A percentile compares a stretch with the other conserved stretches of the same genome.
Evolutionary conservation across 169 alveolate species (phyloP).

Genomic region (Pseudocohnilembus persalinus): DNA sequence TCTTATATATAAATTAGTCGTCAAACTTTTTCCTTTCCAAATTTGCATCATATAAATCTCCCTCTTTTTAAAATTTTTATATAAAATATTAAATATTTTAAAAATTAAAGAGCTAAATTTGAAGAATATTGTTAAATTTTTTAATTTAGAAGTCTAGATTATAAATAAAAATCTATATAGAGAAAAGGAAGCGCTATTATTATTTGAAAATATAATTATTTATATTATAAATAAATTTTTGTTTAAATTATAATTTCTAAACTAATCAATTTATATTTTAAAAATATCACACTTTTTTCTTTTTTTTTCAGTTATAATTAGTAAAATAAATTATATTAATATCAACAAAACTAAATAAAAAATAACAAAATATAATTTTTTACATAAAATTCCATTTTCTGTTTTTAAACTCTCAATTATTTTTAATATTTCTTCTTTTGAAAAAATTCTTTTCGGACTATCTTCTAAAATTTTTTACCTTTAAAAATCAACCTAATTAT

Average conservation of each 20-base stretch:
- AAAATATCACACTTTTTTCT: background rate
- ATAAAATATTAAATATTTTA: too few species aligned
- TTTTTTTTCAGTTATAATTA: slow-evolving; percentile 3
- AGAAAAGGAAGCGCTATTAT: too few species aligned
- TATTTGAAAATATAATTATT: too few species aligned
- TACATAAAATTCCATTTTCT: slow-evolving; percentile 6
- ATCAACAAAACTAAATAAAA: background rate
- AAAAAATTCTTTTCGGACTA: background rate
- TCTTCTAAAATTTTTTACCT: slow-evolving; percentile 15
- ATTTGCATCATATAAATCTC: background rate
- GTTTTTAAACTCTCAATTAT: background rate
- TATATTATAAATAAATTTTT: too few species aligned
- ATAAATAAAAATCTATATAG: too few species aligned
- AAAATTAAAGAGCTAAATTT: too few species aligned
- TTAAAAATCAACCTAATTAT: slow-evolving; percentile 32
- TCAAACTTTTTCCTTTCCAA: background rate
- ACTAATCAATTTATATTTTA: background rate
- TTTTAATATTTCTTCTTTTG: background rate
- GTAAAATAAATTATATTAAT: background rate
- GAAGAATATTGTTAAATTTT: too few species aligned
- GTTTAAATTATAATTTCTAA: too few species aligned
- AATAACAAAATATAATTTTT: background rate
- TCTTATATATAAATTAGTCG: slow-evolving; percentile 7
- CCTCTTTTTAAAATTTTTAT: too few species aligned
- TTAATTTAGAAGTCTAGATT: too few species aligned